These are phyloP conservation scores for Crucihimalaya himalaica DNA, from an alignment of 345 rosid genomes.

Conservation along the genomic window DNA sequence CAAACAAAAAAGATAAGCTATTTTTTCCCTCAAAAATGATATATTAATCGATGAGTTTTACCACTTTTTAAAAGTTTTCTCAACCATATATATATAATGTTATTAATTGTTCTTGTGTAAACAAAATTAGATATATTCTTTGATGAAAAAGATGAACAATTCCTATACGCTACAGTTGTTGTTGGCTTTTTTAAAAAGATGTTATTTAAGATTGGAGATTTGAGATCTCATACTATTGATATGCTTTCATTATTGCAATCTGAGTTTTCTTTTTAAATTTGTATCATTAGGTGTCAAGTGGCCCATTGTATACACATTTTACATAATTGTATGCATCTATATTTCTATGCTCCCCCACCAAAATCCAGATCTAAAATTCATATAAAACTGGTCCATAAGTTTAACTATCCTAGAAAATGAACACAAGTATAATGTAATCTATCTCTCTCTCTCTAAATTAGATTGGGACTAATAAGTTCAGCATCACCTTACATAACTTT, in stretches of 20 bases:
- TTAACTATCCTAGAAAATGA: constrained; percentile 13
- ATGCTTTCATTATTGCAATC: constrained; percentile 39
- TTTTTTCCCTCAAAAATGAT: too few relatives aligned
- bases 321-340: constrained; percentile 3
- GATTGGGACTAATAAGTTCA: background rate
- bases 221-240: constrained; percentile 34
- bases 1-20: background rate
- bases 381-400: constrained; percentile 7
- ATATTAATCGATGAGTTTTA: background rate
- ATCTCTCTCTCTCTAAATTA: background rate
- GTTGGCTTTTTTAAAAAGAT: background rate
- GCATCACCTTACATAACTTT: constrained; percentile 9
- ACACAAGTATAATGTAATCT: background rate
- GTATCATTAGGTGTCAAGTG: constrained; percentile 35
- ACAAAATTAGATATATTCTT: background rate
- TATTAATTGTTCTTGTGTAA: background rate
- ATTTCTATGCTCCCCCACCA: constrained; percentile 8
- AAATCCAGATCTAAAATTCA: constrained; percentile 14
- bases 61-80: constrained; percentile 8
- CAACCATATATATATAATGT: background rate
- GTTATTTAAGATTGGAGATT: constrained; percentile 12
- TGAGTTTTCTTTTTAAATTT: constrained; percentile 10
- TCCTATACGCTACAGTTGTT: constrained; percentile 34
- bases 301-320: constrained; percentile 4
- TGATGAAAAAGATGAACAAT: constrained; percentile 27